phyloP scores from a whole-genome alignment of 2,329 filamentous ascomycete species.

The Microascus cirrosus region DNA sequence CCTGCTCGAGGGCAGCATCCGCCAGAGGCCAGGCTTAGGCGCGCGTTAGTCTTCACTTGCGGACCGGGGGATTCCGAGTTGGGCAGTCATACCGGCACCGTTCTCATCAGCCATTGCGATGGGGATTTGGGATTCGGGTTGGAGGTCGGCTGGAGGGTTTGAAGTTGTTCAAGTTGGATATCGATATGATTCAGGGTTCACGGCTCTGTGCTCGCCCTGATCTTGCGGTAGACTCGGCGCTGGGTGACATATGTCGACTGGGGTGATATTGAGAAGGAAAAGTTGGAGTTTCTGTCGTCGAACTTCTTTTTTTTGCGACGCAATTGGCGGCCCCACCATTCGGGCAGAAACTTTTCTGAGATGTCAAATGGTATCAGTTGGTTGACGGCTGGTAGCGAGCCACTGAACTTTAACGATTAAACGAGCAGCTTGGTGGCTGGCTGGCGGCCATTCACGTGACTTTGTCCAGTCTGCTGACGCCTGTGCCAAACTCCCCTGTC shows the following conservation, averaged over 20 bases:
- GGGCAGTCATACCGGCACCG: constrained; percentile 2
- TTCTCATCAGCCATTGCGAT: constrained; percentile 5
- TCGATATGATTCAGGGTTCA: constrained; percentile 4
- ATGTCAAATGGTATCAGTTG: neutral
- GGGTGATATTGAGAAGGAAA: neutral
- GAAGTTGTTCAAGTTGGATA: neutral
- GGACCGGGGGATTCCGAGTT: neutral
- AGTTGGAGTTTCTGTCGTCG: neutral
- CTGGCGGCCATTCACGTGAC: neutral
- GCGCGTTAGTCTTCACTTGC: neutral
- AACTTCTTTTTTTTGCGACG: neutral
- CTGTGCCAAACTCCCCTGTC: constrained; percentile 3
- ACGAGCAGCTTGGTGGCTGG: neutral
- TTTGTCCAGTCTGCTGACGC: neutral
- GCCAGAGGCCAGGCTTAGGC: constrained; percentile 54
- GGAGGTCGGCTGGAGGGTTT: neutral
- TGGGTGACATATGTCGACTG: neutral
- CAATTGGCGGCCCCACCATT: neutral
- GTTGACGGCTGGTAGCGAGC: neutral
- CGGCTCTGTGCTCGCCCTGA: constrained; percentile 5
- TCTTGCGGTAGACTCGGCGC: neutral
- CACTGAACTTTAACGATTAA: neutral
- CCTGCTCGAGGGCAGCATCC: constrained; percentile 63
- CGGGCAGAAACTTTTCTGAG: neutral
- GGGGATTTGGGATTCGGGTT: neutral